Conservation (phyloP, 441 rosid species). For the Populus hybrid region DNA sequence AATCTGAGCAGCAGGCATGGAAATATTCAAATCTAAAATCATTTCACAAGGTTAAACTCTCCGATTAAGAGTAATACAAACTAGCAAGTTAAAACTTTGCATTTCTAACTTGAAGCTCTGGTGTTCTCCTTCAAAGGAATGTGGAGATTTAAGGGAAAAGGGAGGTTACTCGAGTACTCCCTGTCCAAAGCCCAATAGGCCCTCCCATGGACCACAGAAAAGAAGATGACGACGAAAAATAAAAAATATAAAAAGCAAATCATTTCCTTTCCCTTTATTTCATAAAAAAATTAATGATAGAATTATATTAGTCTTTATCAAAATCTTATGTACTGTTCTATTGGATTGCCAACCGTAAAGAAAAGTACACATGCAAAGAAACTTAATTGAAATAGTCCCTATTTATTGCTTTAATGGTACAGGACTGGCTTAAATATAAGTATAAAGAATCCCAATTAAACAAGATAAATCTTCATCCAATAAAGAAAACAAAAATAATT, state of each 20-base stretch:
- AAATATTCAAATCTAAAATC: neutral
- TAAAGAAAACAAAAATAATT: no score
- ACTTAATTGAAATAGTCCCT: neutral
- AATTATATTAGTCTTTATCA: no score
- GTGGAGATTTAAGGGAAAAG: neutral
- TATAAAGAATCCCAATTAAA: neutral
- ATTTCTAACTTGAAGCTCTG: neutral
- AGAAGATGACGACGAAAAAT: neutral
- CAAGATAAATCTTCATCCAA: neutral
- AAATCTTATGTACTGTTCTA: neutral
- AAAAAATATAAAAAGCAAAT: no score
- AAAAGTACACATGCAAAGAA: neutral
- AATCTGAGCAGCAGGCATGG: conserved; percentile 1
- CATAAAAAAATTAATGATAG: neutral
- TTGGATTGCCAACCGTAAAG: neutral
- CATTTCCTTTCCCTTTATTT: neutral
- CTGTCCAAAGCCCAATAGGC: neutral
- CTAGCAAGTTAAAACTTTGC: neutral
- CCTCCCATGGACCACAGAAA: neutral
- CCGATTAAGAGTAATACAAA: neutral
- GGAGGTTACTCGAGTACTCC: neutral
- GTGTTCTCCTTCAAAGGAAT: neutral
- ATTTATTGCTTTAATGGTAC: neutral
- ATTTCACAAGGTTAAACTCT: neutral
- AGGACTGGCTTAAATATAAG: neutral